Base-by-base conservation (phyloP, 352 stramenopile species). In the Globisporangium sylvaticum region DNA sequence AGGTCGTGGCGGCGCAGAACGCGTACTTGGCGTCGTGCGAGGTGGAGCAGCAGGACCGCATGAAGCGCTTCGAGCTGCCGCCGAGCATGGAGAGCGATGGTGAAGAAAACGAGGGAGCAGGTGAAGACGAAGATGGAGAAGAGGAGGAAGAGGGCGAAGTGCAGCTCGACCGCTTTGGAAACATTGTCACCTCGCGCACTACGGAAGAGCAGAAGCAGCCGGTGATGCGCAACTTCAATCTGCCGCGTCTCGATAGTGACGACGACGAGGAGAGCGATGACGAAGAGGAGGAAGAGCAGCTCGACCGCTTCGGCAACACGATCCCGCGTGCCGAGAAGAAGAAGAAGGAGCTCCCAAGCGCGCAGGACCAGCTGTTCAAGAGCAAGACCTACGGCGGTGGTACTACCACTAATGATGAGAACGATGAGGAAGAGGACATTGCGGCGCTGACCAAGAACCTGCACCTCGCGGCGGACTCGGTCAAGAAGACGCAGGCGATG, bases 1-100 rank as follows among this genome's bases (percentile, higher is more conserved):
- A 93, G 46, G 90, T 97, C 32, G 77, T 95, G 5, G 78, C 78
- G 1, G 88, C 89, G 12, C 91, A 87, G 65, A 85, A 90, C 24
- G 77, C 77, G 20, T 94, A 91, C 61, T 73, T 94, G 42, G 77
- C 77, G 1, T 76, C 78, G 7, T 94, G 85, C 53, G 77, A 87
- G 65, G 75, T 77, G 6, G 85, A 96, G 59, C 71, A 88, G 9
- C 67, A 87, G 34, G 73, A 83, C 46, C 76, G 86, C 8, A 37
- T 72, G 58, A 75, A 78, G n/a, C 76, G 79, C 1, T 79, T 91
- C 34, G 73, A 82, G 10, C 64, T 95, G 54, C 82, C 87, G 10
- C 82, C 87, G 6, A 84, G 76, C 65, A 67, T 93, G 29, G 75
- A 90, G 57, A 86, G 73, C 61, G 81, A 84, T 46, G 70, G 81